Conservation (phyloP, 2,329 filamentous ascomycete genomes). For the Trichoderma sp. region DNA sequence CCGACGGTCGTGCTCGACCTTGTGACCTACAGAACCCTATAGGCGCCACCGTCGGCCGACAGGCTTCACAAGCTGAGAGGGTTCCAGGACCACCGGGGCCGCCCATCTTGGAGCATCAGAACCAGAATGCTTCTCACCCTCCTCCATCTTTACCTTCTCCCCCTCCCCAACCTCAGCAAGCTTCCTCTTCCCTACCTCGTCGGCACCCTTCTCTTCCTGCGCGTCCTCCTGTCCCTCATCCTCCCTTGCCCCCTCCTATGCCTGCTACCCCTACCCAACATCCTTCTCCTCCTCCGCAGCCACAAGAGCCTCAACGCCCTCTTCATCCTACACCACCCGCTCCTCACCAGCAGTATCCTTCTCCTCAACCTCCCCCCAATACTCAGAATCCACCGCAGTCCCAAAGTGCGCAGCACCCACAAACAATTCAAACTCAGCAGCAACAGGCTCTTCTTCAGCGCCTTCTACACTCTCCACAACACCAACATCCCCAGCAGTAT, state of each 20-base stretch:
- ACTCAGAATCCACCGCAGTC: neutral
- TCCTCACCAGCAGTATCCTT: neutral
- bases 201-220: neutral
- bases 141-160: no score
- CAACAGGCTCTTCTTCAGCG: no score
- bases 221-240: neutral
- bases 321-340: neutral
- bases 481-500: no score
- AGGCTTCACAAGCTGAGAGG: neutral
- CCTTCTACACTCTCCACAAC: no score
- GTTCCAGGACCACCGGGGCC: neutral
- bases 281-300: no score
- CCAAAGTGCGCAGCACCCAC: no score
- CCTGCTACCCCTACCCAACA: neutral
- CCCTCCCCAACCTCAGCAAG: neutral
- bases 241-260: neutral
- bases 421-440: no score
- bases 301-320: neutral
- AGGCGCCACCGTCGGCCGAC: neutral
- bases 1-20: neutral
- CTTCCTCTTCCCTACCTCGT: no score
- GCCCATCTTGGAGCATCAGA: neutral
- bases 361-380: neutral
- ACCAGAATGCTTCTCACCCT: neutral
- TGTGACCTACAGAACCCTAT: neutral